A percentile compares a stretch with the other conserved stretches of the same genome.
phyloP scores from a whole-genome alignment of 2,329 filamentous ascomycete genomes.

The Nigrospora osmanthi region DNA sequence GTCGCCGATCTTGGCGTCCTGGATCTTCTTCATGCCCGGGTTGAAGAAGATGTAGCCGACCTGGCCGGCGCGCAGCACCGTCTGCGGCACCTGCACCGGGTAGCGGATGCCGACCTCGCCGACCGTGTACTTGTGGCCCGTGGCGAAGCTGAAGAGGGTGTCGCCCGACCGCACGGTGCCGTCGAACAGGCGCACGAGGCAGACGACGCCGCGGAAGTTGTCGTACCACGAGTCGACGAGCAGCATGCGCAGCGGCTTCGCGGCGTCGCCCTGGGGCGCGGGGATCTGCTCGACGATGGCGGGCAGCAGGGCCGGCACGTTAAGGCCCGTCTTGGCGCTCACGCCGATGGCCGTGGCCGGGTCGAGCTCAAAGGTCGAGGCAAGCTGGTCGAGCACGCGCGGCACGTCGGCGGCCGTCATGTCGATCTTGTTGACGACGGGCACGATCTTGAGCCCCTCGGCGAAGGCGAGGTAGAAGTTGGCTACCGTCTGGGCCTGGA shows the following conservation, averaged over 20 bases:
- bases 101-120: conserved; percentile 98
- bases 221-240: conserved; percentile 99
- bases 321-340: conserved; percentile 88
- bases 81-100: conserved; percentile 76
- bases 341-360: conserved; percentile 62
- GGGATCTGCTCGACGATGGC: conserved; percentile 81
- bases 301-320: conserved; percentile 76
- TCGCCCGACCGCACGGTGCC: conserved; percentile 78
- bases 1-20: conserved; percentile 93
- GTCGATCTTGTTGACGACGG: conserved; percentile 96
- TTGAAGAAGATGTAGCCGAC: conserved; percentile 97
- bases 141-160: conserved; percentile 79
- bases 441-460: conserved; percentile 77
- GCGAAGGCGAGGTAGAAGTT: conserved; percentile 98
- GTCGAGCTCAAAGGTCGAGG: conserved; percentile 80
- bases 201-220: conserved; percentile 86
- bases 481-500: conserved; percentile 95
- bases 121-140: conserved; percentile 81
- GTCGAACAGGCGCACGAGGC: conserved; percentile 87
- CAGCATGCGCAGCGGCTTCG: conserved; percentile 70
- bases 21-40: conserved; percentile 93
- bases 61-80: conserved; percentile 76
- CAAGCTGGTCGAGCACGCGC: conserved; percentile 78
- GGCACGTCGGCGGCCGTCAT: conserved; percentile 82
- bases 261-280: conserved; percentile 64